Base-by-base conservation (phyloP, 768 basidiomycete species). In the Lactifluus piperatus region DNA sequence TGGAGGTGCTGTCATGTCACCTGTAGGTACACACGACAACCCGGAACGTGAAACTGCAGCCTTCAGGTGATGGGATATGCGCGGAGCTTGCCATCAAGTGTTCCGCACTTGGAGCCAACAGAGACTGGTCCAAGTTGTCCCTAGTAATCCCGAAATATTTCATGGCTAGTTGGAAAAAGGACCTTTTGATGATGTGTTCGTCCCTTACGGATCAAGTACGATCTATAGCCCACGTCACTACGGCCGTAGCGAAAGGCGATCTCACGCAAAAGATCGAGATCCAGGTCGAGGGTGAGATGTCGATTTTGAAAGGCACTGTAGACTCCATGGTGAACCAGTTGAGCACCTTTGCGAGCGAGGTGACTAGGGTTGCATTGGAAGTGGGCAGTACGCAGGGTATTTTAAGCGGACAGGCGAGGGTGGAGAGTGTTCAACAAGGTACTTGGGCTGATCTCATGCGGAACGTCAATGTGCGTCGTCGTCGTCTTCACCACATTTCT, bases 241-340 rank as follows among this genome's bases (percentile, higher is more conserved):
- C 87, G 3, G 88, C 89, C 20, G 91, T 94, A 52, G 92, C 92
- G 22, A 79, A 82, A 34, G 92, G 92, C 32, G 91, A 94, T 69
- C 74, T 91, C 74, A 89, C 86, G 1, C 87, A 88, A 71, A 92
- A 90, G 76, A 89, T 95, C 67, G 86, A 89, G 67, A 91, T 95
- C 58, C 82, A 84, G 60, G 86, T 87, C 54, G 85, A 88, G 61
- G 83, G 83, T 51, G 91, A 94, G 66, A 93, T 94, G 83, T 79
- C 78, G 20, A 86, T 86, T 5, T 76, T 90, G 70, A 88, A 87
- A 67, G 74, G 79, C 24, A 90, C 88, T 10, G 87, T 91, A 60
- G 93, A 93, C 66, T 85, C 84, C 5, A 94, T 94, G 91, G 89
- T 93, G 67, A 88, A 90, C 68, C 86, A 86, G 51, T 70, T 93